Conservation (phyloP, 352 stramenopile species). For the Phytophthora tentaculata region DNA sequence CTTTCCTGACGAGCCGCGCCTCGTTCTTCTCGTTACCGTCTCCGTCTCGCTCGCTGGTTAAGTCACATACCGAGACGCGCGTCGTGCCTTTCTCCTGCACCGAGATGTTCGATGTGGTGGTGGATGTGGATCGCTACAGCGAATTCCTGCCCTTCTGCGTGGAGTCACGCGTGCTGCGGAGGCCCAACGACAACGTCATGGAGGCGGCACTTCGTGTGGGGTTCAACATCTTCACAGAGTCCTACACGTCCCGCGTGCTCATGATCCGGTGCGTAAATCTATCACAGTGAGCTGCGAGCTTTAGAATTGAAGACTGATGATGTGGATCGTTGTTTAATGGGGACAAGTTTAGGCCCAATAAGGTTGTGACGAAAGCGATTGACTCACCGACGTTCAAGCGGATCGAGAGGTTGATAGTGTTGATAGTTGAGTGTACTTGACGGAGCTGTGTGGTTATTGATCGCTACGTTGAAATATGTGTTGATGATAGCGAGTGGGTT, state of each 20-base stretch:
- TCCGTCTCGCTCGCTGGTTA: slow-evolving; percentile 57
- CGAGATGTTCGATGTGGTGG: slow-evolving; percentile 86
- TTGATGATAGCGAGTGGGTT: slow-evolving; percentile 64
- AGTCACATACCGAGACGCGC: slow-evolving; percentile 75
- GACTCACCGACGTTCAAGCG: slow-evolving; percentile 88
- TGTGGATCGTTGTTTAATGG: background rate
- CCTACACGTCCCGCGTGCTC: slow-evolving; percentile 82
- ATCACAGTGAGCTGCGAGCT: slow-evolving; percentile 2
- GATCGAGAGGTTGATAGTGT: slow-evolving; percentile 70
- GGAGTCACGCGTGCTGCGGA: slow-evolving; percentile 72
- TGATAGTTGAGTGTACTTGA: background rate
- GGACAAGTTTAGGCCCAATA: slow-evolving; percentile 51
- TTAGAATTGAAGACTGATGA: background rate
- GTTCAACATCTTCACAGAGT: slow-evolving; percentile 87
- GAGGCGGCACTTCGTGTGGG: slow-evolving; percentile 73
- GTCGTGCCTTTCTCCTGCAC: slow-evolving; percentile 78
- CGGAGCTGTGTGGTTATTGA: slow-evolving; percentile 14
- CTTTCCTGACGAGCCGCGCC: slow-evolving; percentile 19
- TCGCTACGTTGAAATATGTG: background rate
- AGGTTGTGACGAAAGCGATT: slow-evolving; percentile 78
- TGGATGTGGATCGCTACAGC: slow-evolving; percentile 71
- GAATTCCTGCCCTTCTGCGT: slow-evolving; percentile 87
- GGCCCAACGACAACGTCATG: slow-evolving; percentile 81
- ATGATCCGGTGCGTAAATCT: slow-evolving; percentile 60
- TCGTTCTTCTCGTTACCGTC: slow-evolving; percentile 71